Conservation (phyloP, 345 rosid genomes). For the Brassica nigra region DNA sequence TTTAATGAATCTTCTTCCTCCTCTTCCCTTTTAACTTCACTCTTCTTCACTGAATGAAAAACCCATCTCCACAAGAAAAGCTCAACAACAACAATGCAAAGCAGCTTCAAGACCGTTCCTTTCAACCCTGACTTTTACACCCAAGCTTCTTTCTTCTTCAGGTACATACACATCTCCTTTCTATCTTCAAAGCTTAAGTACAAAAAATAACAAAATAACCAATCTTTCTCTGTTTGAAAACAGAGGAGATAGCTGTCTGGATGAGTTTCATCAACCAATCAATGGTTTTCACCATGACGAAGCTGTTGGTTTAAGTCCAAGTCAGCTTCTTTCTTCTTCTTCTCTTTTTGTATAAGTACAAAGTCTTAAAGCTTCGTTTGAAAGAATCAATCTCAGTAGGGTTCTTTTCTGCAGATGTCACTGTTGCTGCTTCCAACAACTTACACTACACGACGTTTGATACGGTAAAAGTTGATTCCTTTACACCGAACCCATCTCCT, state of each 20-base stretch:
- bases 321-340: slow-evolving; percentile 43
- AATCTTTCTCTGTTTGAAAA: slow-evolving; percentile 15
- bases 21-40: slow-evolving; percentile 21
- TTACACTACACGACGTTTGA: slow-evolving; percentile 60
- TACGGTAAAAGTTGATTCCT: slow-evolving; percentile 53
- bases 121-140: slow-evolving; percentile 58
- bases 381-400: slow-evolving; percentile 24
- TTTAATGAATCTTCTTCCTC: slow-evolving; percentile 23
- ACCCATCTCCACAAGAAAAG: slow-evolving; percentile 40
- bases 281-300: slow-evolving; percentile 63
- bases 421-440: slow-evolving; percentile 57
- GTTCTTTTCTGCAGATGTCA: slow-evolving; percentile 54
- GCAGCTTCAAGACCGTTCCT: slow-evolving; percentile 70
- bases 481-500: slow-evolving; percentile 26
- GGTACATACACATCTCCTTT: slow-evolving; percentile 47
- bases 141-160: slow-evolving; percentile 67
- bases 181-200: neutral
- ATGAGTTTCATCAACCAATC: slow-evolving; percentile 76
- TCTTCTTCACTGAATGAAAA: slow-evolving; percentile 34
- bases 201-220: neutral
- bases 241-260: slow-evolving; percentile 60
- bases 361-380: slow-evolving; percentile 4
- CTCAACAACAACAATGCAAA: slow-evolving; percentile 58
- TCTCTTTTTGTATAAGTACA: neutral
- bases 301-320: slow-evolving; percentile 77